These are phyloP conservation scores for Phytophthora syringae DNA, from an alignment of 352 stramenopile species.

Conservation along the genomic window DNA sequence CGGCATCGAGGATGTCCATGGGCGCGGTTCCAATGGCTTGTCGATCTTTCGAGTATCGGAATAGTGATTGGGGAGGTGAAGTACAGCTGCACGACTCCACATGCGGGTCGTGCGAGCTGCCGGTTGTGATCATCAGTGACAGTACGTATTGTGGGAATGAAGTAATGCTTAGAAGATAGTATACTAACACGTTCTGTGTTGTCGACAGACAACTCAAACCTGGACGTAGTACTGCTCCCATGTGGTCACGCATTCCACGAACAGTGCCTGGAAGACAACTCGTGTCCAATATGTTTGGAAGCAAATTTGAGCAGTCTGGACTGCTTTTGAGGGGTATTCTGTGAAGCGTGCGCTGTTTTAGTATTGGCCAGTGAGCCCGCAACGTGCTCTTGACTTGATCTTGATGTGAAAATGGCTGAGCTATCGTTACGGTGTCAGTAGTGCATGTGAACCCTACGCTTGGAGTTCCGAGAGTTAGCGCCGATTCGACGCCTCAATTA, in stretches of 20 bases:
- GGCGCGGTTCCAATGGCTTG: slow-evolving; percentile 29
- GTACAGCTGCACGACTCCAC: slow-evolving; percentile 85
- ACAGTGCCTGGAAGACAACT: slow-evolving; percentile 61
- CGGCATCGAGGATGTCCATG: slow-evolving; percentile 16
- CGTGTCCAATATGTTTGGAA: slow-evolving; percentile 78
- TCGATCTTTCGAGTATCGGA: slow-evolving; percentile 80
- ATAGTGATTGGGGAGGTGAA: slow-evolving; percentile 88
- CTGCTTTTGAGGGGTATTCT: slow-evolving; percentile 31
- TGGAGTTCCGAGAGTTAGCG: background rate
- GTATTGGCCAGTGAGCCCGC: background rate
- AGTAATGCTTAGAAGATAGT: background rate
- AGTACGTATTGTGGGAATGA: slow-evolving; percentile 46
- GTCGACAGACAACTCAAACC: slow-evolving; percentile 68
- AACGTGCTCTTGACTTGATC: background rate
- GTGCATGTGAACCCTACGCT: slow-evolving; percentile 4
- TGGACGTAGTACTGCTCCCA: slow-evolving; percentile 78
- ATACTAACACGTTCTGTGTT: slow-evolving; percentile 15
- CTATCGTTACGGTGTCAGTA: background rate
- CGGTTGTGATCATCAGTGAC: slow-evolving; percentile 82
- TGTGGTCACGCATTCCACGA: slow-evolving; percentile 85
- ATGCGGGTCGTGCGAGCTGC: slow-evolving; percentile 75
- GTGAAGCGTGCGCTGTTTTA: slow-evolving; percentile 7
- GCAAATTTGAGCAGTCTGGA: slow-evolving; percentile 55
- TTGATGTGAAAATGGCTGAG: background rate
- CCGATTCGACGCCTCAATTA: no score